These are phyloP conservation scores for Curvularia lunata DNA, from an alignment of 2,329 filamentous ascomycete genomes.

Conservation along the genomic window DNA sequence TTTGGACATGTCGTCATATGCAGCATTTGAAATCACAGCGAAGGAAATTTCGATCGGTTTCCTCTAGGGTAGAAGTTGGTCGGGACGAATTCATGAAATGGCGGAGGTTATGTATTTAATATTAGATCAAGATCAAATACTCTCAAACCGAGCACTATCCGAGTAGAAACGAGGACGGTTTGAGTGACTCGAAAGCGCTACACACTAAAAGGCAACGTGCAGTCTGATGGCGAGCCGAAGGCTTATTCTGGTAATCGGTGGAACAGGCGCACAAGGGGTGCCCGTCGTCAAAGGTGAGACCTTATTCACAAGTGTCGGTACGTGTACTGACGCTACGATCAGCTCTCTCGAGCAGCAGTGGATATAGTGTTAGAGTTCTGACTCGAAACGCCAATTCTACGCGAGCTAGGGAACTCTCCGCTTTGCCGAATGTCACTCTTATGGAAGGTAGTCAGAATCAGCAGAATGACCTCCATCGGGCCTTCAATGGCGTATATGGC, in stretches of 20 bases:
- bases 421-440: not conserved
- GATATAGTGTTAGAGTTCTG: not conserved
- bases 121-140: not conserved
- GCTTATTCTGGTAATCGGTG: conserved; percentile 30
- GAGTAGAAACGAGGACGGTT: not conserved
- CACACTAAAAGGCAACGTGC: not conserved
- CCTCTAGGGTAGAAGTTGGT: not conserved
- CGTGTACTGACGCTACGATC: not conserved
- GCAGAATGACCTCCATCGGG: not conserved
- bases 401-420: not conserved
- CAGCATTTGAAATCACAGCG: not conserved
- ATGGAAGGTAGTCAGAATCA: not conserved
- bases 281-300: conserved; percentile 18
- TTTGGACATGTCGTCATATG: not conserved
- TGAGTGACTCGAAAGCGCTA: not conserved
- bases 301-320: not conserved
- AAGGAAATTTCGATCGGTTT: not conserved
- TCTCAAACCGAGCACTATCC: not conserved
- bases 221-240: not conserved
- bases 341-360: not conserved
- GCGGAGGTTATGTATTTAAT: not conserved
- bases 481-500: not conserved
- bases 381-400: not conserved
- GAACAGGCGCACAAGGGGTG: conserved; percentile 35
- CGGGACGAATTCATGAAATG: not conserved